These are phyloP conservation scores for Candida boleticola DNA, from an alignment of 805 yeast species.

Conservation along the genomic window DNA sequence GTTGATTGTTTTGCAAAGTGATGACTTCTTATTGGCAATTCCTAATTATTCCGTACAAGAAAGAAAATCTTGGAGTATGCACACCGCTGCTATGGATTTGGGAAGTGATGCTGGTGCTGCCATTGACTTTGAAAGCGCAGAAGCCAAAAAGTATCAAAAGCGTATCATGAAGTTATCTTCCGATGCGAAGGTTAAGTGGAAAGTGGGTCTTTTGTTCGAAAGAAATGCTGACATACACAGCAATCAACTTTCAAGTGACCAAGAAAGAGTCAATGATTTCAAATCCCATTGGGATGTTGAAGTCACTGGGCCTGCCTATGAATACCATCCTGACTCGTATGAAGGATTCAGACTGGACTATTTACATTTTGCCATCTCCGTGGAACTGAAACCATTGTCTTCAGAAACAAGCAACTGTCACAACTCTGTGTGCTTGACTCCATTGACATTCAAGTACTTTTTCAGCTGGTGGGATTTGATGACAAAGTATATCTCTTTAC, in stretches of 20 bases:
- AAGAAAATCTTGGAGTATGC: conserved; percentile 37
- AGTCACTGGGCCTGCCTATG: conserved; percentile 57
- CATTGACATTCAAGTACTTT: conserved; percentile 37
- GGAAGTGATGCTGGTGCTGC: conserved; percentile 13
- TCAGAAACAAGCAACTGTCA: conserved; percentile 27
- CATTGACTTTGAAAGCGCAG: conserved; percentile 20
- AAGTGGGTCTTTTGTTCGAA: conserved; percentile 71
- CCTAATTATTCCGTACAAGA: conserved; percentile 46
- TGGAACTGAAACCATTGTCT: conserved; percentile 21
- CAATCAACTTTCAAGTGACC: conserved; percentile 33
- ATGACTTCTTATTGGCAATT: conserved; percentile 54
- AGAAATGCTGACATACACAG: conserved; percentile 39
- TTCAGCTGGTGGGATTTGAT: conserved; percentile 43
- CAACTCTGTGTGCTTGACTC: conserved; percentile 39
- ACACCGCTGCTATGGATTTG: conserved; percentile 14
- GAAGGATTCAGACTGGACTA: conserved; percentile 77
- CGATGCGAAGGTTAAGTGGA: conserved; percentile 72
- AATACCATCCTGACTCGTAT: conserved; percentile 72
- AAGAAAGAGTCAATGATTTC: conserved; percentile 47
- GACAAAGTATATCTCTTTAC: conserved; percentile 30
- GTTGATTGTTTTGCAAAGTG: conserved; percentile 52
- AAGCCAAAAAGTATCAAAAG: conserved; percentile 34
- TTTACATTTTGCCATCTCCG: conserved; percentile 54
- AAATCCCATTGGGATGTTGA: conserved; percentile 63
- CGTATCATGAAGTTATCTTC: conserved; percentile 53